Percentiles rank a stretch among this genome's conserved stretches.
Evolutionary conservation across 768 basidiomycete genomes (phyloP).

Genomic region (Tylopilus vinaceipallidus): DNA sequence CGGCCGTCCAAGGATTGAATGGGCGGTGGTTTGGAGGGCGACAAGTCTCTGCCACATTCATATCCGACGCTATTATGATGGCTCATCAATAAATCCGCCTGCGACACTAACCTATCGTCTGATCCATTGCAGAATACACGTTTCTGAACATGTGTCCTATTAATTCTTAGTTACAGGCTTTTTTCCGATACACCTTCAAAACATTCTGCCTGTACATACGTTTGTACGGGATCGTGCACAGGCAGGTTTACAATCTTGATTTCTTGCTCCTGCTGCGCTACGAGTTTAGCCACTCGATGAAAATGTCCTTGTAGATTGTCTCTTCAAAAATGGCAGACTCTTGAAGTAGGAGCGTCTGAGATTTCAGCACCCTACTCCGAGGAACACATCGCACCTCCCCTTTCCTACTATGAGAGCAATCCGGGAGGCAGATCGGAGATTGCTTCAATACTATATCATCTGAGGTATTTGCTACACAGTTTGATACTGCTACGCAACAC

Average conservation of each 20-base stretch:
- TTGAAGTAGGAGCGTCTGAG: slow-evolving; percentile 17
- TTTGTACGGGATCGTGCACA: slow-evolving; percentile 31
- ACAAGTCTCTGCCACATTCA: slow-evolving; percentile 83
- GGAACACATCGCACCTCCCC: neutral
- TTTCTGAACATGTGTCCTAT: slow-evolving; percentile 21
- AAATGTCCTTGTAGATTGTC: slow-evolving; percentile 34
- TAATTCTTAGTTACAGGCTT: slow-evolving; percentile 34
- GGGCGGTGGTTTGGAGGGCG: slow-evolving; percentile 97
- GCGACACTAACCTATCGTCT: slow-evolving; percentile 26
- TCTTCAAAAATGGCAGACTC: slow-evolving; percentile 22
- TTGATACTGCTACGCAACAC: too few relatives aligned
- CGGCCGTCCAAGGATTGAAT: slow-evolving; percentile 86
- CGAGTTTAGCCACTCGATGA: slow-evolving; percentile 33
- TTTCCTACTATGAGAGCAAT: neutral
- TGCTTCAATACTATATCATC: too few relatives aligned
- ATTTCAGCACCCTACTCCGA: slow-evolving; percentile 3
- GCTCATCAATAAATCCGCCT: slow-evolving; percentile 64
- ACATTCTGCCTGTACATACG: slow-evolving; percentile 31
- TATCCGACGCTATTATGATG: slow-evolving; percentile 92
- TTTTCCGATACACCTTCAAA: slow-evolving; percentile 31
- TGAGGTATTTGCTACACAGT: too few relatives aligned
- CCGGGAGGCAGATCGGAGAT: too few relatives aligned
- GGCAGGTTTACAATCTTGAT: slow-evolving; percentile 40
- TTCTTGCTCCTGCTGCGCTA: slow-evolving; percentile 29
- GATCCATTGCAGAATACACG: slow-evolving; percentile 29